Base-by-base conservation (phyloP, 345 rosid genomes). In the Pistacia integerrima region DNA sequence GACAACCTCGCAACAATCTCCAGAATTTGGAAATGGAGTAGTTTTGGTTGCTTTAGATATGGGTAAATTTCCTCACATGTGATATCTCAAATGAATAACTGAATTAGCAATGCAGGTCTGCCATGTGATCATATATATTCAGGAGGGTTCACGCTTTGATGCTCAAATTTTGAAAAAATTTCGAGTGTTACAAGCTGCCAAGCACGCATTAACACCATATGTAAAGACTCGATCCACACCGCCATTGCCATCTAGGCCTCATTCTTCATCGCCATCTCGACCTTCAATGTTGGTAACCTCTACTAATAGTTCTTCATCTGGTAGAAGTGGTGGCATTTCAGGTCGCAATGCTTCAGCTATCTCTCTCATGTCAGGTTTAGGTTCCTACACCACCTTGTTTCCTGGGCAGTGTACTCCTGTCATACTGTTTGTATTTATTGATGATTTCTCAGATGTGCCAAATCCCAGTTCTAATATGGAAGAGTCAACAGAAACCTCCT, bases 401-500 rank as follows among this genome's bases (percentile, higher is more conserved):
- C 98, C 97, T 3, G 98, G 98, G 16, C 88, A 87, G 78, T 93
- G 98, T 81, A 93, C 90, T 72, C 98, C 97, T 8, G 93, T 91
- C 28, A 72, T 79, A 57, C 88, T 93, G 44, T 93, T 93, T 71
- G 89, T 89, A 65, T 91, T 93, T 69, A 64, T 89, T 79, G 98
- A 91, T 85, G 94, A 91, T 68, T 85, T 86, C 77, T 76, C 84
- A 67, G 94, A 87, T 69, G 79, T 67, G n/a, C 65, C 80, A n/a
- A 85, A 75, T 72, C 57, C 75, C 46, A 68, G 69, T 77, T 64
- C 88, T 66, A 82, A 68, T 51, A 72, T 73, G 46, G 94, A 91
- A 78, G 94, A 88, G 81, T 73, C 85, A 44, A 73, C 82, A 66
- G 90, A 88, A 41, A 64, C 65, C 59, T 80, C 89, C 22, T 81